Base-by-base conservation (phyloP, 2,329 filamentous ascomycete species). In the Colletotrichum sp. region DNA sequence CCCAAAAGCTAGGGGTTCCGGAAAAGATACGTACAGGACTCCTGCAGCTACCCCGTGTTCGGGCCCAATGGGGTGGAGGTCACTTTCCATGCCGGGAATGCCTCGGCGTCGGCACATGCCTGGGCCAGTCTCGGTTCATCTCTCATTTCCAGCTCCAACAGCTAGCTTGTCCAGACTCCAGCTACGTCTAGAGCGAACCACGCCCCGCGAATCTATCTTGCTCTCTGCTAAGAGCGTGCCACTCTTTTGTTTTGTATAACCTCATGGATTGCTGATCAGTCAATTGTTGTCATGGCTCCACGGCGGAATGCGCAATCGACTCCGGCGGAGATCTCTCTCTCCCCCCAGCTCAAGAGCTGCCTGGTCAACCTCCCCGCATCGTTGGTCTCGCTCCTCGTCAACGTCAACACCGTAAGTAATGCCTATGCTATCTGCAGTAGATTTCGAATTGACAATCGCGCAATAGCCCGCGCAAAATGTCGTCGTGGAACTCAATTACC, bases 311-410 rank as follows among this genome's bases (percentile, higher is more conserved):
- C 87, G 83, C 90, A 89, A 80, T 90, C 94, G 59, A 93, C 93
- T 39, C 90, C 94, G 77, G 96, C 95, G 75, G 96, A 98, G 87
- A 90, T 98, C 79, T 94, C 94, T 71, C 90, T 98, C 76, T 92
- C 95, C 64, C 95, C 95, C 64, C 95, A 96, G 79, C 90, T 98
- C 75, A 98, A 98, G 88, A 98, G 94, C 84, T 99, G 97, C 86
- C 90, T 99, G 68, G 95, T 98, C 83, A 98, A 98, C 86, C 91
- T 99, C 67, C 97, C 97, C 64, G 87, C 94, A 6, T 94, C 95
- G 30, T 88, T 99, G 72, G 96, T 98, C 72, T 93, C 95, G 44
- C 86, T 98, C 70, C 91, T 99, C 66, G 92, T 96, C 80, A 98
- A 96, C 86, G 91, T 96, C 80, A 98, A 98, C 83, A 96, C 96